Conservation (phyloP, 176 grass and related monocot genomes). For the Oryza meridionalis region DNA sequence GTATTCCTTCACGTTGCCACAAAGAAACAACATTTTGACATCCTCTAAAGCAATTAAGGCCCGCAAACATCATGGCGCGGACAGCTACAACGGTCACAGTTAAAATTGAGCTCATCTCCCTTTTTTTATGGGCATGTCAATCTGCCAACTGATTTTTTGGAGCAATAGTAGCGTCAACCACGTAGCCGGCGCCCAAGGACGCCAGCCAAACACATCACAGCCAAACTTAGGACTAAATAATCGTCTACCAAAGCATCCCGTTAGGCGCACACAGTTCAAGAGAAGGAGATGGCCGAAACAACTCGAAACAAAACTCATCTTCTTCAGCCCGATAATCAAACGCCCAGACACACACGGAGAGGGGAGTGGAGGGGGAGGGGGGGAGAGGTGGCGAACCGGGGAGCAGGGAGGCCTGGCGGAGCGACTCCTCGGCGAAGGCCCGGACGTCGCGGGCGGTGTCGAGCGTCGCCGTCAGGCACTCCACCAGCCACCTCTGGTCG, state of each 20-base stretch:
- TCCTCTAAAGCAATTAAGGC: background rate
- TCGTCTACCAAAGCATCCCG: background rate
- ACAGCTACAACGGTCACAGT: background rate
- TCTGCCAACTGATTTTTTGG: background rate
- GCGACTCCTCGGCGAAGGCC: conserved; percentile 87
- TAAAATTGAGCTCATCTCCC: background rate
- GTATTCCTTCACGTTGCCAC: background rate
- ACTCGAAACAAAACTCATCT: background rate
- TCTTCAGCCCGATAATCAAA: background rate
- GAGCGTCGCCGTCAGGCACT: conserved; percentile 81
- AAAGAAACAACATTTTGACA: background rate
- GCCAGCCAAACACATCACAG: background rate
- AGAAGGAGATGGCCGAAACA: background rate
- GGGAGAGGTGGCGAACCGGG: conserved; percentile 49
- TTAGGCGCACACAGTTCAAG: background rate
- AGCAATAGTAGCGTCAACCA: background rate
- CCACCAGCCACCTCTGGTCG: conserved; percentile 90
- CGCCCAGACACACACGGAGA: background rate
- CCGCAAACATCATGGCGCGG: background rate
- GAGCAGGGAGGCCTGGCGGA: conserved; percentile 76
- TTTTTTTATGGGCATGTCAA: background rate
- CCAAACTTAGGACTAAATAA: background rate
- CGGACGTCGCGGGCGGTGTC: conserved; percentile 82
- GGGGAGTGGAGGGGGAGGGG: background rate
- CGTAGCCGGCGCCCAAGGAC: background rate